Evolutionary conservation across 2,329 filamentous ascomycete genomes (phyloP), one percentile per base, ranked within the genome.

Genomic region (Talaromyces sp.): DNA sequence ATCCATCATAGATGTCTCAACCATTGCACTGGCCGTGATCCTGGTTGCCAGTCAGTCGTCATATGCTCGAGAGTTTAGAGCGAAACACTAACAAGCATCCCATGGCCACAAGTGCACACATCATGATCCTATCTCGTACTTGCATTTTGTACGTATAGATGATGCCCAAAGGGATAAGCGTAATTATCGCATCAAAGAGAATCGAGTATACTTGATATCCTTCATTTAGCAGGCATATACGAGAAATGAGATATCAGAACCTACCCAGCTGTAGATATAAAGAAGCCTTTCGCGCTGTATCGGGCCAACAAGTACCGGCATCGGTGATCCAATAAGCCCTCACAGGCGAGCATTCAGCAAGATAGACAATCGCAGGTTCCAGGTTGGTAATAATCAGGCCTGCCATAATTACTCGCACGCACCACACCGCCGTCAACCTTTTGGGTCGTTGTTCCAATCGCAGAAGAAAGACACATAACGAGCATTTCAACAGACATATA

Each of bases 381-480:
- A 60, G 33, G 37, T 40, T 60, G 9, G 58, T 52, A 35, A 60
- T 25, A 48, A 60, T 40, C 25, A 54, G 44, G 44, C 58, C 58
- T 33, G 28, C 21, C 44, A 60, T 52, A 8, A 52, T 40, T 50
- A 31, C 39, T 11, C 44, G 28, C 21, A 59, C 8, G 18, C 25
- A n/a, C 57, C 42, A 48, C 5, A 39, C 39, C 12, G 21, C 50
- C 12, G 6, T 25, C 21, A 8, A 44, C 31, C 31, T 12, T 48
- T 35, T 40, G n/a, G n/a, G 28, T 8, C 23, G 8, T 2, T 14
- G 2, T 4, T 54, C 11, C 18, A 54, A 5, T 6, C 28, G 31
- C 9, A 21, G 18, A 23, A 54, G 31, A 35, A 54, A 21, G 1
- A 23, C 4, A 23, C 50, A 54, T 35, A 8, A 37, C 9, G 28